Percentiles rank a stretch among this genome's conserved stretches.
These are phyloP conservation scores for Colletotrichum sp. DNA, from an alignment of 2,329 filamentous ascomycete species.

Conservation along the genomic window DNA sequence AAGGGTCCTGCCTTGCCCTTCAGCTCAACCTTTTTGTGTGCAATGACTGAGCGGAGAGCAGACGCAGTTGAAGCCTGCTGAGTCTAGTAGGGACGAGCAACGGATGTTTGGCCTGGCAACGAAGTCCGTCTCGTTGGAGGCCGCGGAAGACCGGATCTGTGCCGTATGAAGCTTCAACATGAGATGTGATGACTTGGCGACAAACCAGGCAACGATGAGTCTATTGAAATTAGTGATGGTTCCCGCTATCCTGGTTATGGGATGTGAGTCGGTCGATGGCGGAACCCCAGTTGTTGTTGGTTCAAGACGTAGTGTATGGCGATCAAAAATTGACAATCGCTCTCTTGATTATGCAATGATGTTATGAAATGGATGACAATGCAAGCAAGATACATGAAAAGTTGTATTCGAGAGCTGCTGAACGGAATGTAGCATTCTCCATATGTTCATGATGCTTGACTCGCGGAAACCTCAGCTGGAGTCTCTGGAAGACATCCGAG, in stretches of 20 bases:
- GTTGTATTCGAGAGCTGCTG: not conserved
- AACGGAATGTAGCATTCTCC: not conserved
- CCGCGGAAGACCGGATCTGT: constrained; percentile 8
- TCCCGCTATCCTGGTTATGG: not conserved
- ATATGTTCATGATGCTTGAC: constrained; percentile 5
- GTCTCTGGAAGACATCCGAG: not conserved
- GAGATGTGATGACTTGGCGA: not conserved
- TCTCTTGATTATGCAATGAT: not conserved
- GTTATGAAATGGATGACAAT: not conserved
- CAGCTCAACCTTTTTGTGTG: not conserved
- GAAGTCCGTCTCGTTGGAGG: not conserved
- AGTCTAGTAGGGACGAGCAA: not conserved
- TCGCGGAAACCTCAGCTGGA: not conserved
- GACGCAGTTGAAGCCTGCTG: not conserved
- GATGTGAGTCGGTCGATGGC: not conserved
- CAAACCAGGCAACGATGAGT: not conserved
- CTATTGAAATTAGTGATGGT: not conserved
- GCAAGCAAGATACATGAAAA: not conserved
- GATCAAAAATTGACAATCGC: not conserved
- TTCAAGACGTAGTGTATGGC: not conserved
- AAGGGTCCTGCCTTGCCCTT: not conserved
- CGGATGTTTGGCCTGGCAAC: not conserved
- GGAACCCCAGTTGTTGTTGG: not conserved
- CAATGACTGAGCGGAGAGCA: not conserved
- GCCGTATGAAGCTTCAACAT: not conserved